Conservation (phyloP, 2,329 filamentous ascomycete genomes). For the Fusarium humuli region DNA sequence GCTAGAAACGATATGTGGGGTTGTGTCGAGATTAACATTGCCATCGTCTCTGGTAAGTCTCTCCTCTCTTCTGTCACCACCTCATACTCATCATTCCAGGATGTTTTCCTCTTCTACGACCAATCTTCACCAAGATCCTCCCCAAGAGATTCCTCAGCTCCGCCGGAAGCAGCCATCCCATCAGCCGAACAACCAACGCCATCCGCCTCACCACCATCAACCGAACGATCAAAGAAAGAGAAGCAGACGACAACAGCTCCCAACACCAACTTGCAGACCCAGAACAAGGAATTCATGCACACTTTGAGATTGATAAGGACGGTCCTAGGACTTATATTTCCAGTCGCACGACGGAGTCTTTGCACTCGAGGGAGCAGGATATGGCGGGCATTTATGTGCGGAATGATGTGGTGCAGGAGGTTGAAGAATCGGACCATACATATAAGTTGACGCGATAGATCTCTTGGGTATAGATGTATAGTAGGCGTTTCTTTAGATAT, state of each 20-base stretch:
- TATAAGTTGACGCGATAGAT: slow-evolving; percentile 26
- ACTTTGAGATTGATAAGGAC: slow-evolving; percentile 31
- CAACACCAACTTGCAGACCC: slow-evolving; percentile 39
- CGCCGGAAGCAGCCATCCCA: slow-evolving; percentile 36
- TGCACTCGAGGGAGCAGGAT: slow-evolving; percentile 19
- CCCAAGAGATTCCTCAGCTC: slow-evolving; percentile 42
- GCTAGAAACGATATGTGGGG: slow-evolving; percentile 37
- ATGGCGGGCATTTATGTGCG: slow-evolving; percentile 29
- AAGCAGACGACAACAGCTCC: slow-evolving; percentile 40
- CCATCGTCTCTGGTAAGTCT: slow-evolving; percentile 37
- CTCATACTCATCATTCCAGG: background rate
- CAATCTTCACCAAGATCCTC: slow-evolving; percentile 39
- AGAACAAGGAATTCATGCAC: slow-evolving; percentile 22
- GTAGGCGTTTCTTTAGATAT: background rate
- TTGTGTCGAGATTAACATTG: slow-evolving; percentile 39
- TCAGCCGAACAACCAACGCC: slow-evolving; percentile 30
- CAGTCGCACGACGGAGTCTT: slow-evolving; percentile 1
- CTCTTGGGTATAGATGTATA: background rate
- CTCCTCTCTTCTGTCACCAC: too few species aligned
- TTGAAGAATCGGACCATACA: slow-evolving; percentile 12
- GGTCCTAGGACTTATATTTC: slow-evolving; percentile 32
- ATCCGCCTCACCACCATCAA: slow-evolving; percentile 37
- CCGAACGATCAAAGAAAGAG: slow-evolving; percentile 38
- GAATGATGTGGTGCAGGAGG: slow-evolving; percentile 36
- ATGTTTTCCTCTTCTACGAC: slow-evolving; percentile 42